Conservation (phyloP, 2,329 filamentous ascomycete species). For the Stagonosporopsis vannaccii region DNA sequence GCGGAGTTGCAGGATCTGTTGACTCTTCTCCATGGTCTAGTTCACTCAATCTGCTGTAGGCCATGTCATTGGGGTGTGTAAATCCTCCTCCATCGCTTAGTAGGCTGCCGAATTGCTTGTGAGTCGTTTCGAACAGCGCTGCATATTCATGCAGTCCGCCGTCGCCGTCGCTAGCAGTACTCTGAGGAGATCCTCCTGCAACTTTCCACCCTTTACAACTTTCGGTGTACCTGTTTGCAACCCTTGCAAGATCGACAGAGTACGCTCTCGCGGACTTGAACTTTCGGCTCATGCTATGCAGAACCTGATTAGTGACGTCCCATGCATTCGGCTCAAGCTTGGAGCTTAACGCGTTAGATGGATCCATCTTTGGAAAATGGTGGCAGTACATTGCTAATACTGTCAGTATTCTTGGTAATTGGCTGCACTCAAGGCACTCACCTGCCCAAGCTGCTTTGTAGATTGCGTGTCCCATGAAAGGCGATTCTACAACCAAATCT, state of each 20-base stretch:
- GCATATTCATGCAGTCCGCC: slow-evolving; percentile 30
- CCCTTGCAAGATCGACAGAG: slow-evolving; percentile 17
- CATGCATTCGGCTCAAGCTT: slow-evolving; percentile 24
- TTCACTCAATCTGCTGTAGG: slow-evolving; percentile 23
- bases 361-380: slow-evolving; percentile 74
- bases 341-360: slow-evolving; percentile 58
- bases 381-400: slow-evolving; percentile 66
- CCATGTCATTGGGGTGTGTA: slow-evolving; percentile 17
- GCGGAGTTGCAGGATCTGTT: slow-evolving; percentile 6
- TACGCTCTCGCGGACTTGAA: slow-evolving; percentile 26
- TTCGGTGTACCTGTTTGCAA: slow-evolving; percentile 21
- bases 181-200: slow-evolving; percentile 27
- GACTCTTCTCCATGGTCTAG: slow-evolving; percentile 25
- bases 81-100: not conserved
- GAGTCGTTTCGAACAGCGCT: slow-evolving; percentile 24
- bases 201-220: slow-evolving; percentile 23
- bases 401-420: slow-evolving; percentile 3
- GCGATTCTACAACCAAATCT: slow-evolving; percentile 70
- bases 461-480: slow-evolving; percentile 70
- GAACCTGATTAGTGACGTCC: slow-evolving; percentile 26
- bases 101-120: slow-evolving; percentile 32
- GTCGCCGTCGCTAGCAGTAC: slow-evolving; percentile 28
- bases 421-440: slow-evolving; percentile 24
- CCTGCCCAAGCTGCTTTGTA: slow-evolving; percentile 71
- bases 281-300: slow-evolving; percentile 24